Base-by-base conservation (phyloP, 371 early-diverging fungal genomes). In the Apophysomyces trapeziformis region DNA sequence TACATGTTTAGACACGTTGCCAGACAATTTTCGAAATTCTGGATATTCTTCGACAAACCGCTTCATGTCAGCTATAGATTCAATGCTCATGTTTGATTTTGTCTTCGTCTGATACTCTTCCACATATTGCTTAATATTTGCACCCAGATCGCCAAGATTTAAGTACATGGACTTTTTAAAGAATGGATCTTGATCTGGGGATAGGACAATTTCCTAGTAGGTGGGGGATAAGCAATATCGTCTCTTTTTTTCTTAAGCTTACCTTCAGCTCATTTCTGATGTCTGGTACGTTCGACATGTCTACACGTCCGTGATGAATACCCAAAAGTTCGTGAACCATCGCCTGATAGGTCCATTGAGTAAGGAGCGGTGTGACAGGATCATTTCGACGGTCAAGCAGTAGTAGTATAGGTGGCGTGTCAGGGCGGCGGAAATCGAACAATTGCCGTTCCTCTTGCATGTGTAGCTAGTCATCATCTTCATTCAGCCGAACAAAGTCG, bases 331-430 rank as follows among this genome's bases (percentile, higher is more conserved):
- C 99, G 76, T 98, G 95, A 4, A 99, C 94, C 96, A 99, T 96
- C 4, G 99, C 95, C 70, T 99, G 99, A 73, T 99, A 99, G 8
- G 97, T 97, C 99, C 99, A 99, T 68, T 97, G 98, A 13, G 91
- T 89, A 26, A 99, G 82, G 14, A 99, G 80, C 1, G 99, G 99
- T 0, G 99, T 99, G 4, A 99, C 91, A 1, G 99, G 95, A 75
- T 99, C 99, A 71, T 95, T 94, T 36, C 92, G 83, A 58, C 99
- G 90, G 73, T 99, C 99, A 39, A 99, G 74, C 32, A 99, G 86
- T 32, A 99, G 73, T 7, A 99, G 77, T 41, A 95, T 84, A 13
- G 96, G 95, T 1, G 95, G 89, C 21, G 93, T 91, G 68, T 93
- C 95, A 8, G 92, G 78, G 58, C 84, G 77, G 38, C 92, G 81